Base-by-base conservation (phyloP, 2,329 filamentous ascomycete species). In the Stromatinia cepivora region DNA sequence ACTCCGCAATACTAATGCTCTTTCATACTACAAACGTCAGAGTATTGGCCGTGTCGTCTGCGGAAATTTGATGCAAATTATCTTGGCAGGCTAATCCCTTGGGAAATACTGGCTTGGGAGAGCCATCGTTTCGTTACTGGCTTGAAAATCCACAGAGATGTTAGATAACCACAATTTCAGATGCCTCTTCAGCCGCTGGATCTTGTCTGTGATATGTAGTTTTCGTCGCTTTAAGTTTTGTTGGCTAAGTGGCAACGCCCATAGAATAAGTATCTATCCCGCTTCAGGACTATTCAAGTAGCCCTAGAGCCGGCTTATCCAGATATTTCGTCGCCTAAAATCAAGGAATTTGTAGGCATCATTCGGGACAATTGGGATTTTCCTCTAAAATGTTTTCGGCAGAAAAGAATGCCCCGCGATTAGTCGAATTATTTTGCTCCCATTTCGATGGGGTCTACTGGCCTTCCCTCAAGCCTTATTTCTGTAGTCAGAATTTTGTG, bases 381-480 rank as follows among this genome's bases (percentile, higher is more conserved):
- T 11, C n/a, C 8, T 48, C 11, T 50, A 17, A 7, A 6, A 36
- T 6, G 2, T 1, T 52, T 25, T 28, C 20, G 6, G n/a, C 28
- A 31, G 45, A n/a, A 63, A 34, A 25, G 17, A 10, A 50, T 25
- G 15, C 6, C 28, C 28, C 45, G 2, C 22, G 10, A 63, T 63
- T 31, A n/a, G 25, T 46, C 17, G 28, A 17, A 20, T 10, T 11
- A 4, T 39, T 64, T 64, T 22, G 15, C 34, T 15, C 28, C 13
- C 34, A 42, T 25, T 28, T 11, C 1, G 20, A 54, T 28, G 6
- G 53, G 62, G 62, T 39, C 62, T 50, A 42, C 28, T 8, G 62
- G 48, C 62, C 62, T 65, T 28, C 22, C 25, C 3, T 25, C n/a
- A 6, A 42, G 48, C 62, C 62, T 65, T 54, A 22, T 65, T 63